These are phyloP conservation scores for Russula vinacea DNA, from an alignment of 768 basidiomycete genomes.

Conservation along the genomic window DNA sequence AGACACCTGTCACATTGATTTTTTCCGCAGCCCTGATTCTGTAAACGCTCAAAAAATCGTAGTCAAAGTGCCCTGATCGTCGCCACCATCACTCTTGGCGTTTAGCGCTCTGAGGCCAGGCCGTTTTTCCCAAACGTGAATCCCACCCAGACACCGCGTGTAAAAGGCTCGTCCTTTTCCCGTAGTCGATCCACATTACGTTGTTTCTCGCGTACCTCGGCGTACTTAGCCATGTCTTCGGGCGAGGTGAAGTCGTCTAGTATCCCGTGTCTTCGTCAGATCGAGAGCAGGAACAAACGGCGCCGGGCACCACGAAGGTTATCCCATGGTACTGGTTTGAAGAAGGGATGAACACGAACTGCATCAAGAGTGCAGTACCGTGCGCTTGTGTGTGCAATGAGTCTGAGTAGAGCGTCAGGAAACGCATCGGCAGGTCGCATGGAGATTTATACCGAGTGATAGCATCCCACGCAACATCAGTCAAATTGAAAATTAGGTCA, in stretches of 20 bases:
- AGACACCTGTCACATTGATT: slow-evolving; percentile 6
- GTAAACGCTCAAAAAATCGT: slow-evolving; percentile 37
- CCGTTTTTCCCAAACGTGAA: slow-evolving; percentile 89
- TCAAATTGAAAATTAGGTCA: slow-evolving; percentile 94
- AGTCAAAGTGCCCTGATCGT: slow-evolving; percentile 36
- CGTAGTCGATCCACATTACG: slow-evolving; percentile 85
- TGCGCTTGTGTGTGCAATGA: slow-evolving; percentile 83
- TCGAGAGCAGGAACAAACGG: slow-evolving; percentile 95
- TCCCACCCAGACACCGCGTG: slow-evolving; percentile 84
- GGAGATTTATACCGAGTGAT: slow-evolving; percentile 64
- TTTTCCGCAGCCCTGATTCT: not conserved
- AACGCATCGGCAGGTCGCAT: not conserved
- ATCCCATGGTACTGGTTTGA: slow-evolving; percentile 71
- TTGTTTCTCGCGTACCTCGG: slow-evolving; percentile 97
- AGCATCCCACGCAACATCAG: slow-evolving; percentile 91
- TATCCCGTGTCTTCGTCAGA: slow-evolving; percentile 94
- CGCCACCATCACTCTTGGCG: slow-evolving; percentile 30
- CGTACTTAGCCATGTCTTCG: slow-evolving; percentile 98
- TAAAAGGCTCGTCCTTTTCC: slow-evolving; percentile 76
- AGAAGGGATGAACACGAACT: slow-evolving; percentile 80
- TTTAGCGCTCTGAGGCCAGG: slow-evolving; percentile 50
- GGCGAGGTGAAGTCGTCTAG: slow-evolving; percentile 86
- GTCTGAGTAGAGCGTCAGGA: slow-evolving; percentile 40
- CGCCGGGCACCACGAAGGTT: slow-evolving; percentile 70
- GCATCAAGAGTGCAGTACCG: slow-evolving; percentile 74